Base-by-base conservation (phyloP, 495 filamentous ascomycete genomes). In the Penicillium paradoxum region DNA sequence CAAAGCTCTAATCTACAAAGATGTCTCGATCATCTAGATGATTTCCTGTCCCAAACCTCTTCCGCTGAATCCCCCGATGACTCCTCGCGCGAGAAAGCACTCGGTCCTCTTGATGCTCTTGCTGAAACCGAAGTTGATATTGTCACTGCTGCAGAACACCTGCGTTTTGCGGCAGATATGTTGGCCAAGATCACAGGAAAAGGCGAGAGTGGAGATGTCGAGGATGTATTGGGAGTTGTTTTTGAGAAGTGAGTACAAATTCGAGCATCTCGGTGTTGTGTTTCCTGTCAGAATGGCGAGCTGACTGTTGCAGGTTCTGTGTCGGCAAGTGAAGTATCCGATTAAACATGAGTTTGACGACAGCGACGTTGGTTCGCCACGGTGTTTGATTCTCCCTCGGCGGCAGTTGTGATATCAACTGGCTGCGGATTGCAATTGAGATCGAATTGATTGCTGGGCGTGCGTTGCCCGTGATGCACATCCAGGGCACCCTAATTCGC, bases 161-260 rank as follows among this genome's bases (percentile, higher is more conserved):
- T 97, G 46, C 87, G 93, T 29, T 80, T 79, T 41, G 91, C 92
- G 13, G 95, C 91, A 2, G 84, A 85, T 29, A 80, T 80, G 48
- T 73, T 99, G 10, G 86, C 89, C 2, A 83, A 84, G 57, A 95
- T 97, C 54, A 97, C 90, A 4, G 93, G 93, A 2, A 83, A 82
- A 50, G 93, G 91, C 2, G 88, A 89, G 52, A 80, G 79, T 37
- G 91, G 90, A 2, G 93, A 99, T 78, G 89, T 99, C 27, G 92
- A 99, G 69, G 93, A 97, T 62, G 90, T 97, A 2, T 71, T 99
- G 53, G 95, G 95, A 1, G 92, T 97, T 34, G 91, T 99, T 2
- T 97, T 99, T 73, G 92, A 99, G 68, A 97, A 95, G 87, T 93
- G 64, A 62, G 77, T 75, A 24, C 19, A 25, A 18, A 11, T 56